Base-by-base conservation (phyloP, 1,139 yeast genomes). In the Scheffersomyces insectosa region DNA sequence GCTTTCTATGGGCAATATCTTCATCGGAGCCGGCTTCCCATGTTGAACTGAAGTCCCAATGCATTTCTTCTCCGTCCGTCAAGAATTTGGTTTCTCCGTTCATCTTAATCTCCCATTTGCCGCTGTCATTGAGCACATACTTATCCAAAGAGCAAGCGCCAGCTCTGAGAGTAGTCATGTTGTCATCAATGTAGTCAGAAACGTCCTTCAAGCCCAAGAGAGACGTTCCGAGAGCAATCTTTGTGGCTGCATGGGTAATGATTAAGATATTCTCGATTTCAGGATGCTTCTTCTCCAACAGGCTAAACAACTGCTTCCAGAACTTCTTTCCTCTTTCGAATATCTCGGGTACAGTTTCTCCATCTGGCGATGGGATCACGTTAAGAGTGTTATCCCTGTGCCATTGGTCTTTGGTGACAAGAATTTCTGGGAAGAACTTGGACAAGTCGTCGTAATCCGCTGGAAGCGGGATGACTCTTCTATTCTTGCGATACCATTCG, bases 241-340 rank as follows among this genome's bases (percentile, higher is more conserved):
- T 85, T 5, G 91, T 78, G 5, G 96, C 96, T 1, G 96, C 96
- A 61, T 88, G 96, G 7, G 93, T 82, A 32, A 87, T 79, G 10
- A 88, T 68, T 38, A 88, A 59, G 7, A 88, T 66, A 1, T 78
- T 72, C 34, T 80, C 76, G 15, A 78, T 61, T 5, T 81, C 70
- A 2, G 90, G 88, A 54, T 70, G 72, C 49, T 72, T 69, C 11
- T 57, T 49, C 49, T 83, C 84, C 44, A 85, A 71, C 27, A 62
- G 63, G 2, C 77, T 75, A 7, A 85, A 60, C 52, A 88, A 77
- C 36, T 59, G 56, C 1, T 61, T 54, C 70, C 88, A 67, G 43
- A 86, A 83, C 14, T 44, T 37, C 15, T 62, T 57, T 43, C 83
- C 76, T 43, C 96, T 73, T 5, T 63, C 64, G 50, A 82, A 82